A percentile compares a stretch with the other conserved stretches of the same genome.
Evolutionary conservation across 2,329 filamentous ascomycete species (phyloP).

Genomic region (Ambrosiella xylebori): DNA sequence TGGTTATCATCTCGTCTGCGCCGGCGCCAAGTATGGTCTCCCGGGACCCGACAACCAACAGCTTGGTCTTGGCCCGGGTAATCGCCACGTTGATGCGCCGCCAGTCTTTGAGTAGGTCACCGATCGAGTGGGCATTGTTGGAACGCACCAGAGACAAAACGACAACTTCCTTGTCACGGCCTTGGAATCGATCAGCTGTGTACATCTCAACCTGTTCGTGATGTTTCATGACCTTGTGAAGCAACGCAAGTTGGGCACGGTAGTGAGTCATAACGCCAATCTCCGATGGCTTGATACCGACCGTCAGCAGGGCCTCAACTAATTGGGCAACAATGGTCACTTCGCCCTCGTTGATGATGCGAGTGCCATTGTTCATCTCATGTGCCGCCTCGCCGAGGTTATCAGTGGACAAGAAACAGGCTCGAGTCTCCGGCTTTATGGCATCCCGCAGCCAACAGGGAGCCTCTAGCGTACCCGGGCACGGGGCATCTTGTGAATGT

Average conservation of each 20-base stretch:
- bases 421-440: conserved; percentile 52
- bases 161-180: conserved; percentile 84
- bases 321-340: conserved; percentile 61
- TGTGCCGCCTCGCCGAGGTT: conserved; percentile 42
- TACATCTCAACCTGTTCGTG: conserved; percentile 68
- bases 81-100: conserved; percentile 89
- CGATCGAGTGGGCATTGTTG: conserved; percentile 69
- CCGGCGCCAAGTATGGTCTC: conserved; percentile 58
- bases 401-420: conserved; percentile 84
- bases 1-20: conserved; percentile 57
- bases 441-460: conserved; percentile 64
- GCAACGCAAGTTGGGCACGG: conserved; percentile 70
- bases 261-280: conserved; percentile 97
- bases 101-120: conserved; percentile 82
- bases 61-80: conserved; percentile 79
- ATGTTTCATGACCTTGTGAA: conserved; percentile 53
- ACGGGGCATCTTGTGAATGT: conserved; percentile 10
- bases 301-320: conserved; percentile 58
- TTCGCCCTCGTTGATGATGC: conserved; percentile 79
- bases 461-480: conserved; percentile 17
- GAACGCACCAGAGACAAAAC: conserved; percentile 75
- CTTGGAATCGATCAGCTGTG: conserved; percentile 92
- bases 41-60: conserved; percentile 72
- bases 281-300: conserved; percentile 55
- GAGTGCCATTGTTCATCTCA: conserved; percentile 63